Percentiles rank a stretch among this genome's conserved stretches.
Conservation (phyloP, 768 basidiomycete genomes). For the Hortiboletus flavorubellus region DNA sequence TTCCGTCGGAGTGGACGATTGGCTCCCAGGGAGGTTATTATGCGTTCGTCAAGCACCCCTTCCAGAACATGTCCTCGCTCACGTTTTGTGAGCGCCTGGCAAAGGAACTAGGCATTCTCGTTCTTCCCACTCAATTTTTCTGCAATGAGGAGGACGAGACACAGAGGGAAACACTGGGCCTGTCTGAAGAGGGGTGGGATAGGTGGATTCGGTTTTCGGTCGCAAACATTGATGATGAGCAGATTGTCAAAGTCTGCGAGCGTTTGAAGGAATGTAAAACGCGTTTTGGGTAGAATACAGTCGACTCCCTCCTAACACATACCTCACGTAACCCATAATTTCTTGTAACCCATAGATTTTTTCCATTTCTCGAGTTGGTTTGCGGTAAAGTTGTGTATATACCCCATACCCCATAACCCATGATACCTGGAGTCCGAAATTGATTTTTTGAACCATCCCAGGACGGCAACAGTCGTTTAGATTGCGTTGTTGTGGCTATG, state of each 20-base stretch:
- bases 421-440: too few species aligned
- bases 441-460: too few species aligned
- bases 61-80: slow-evolving; percentile 40
- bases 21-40: slow-evolving; percentile 72
- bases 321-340: too few species aligned
- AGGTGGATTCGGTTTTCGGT: slow-evolving; percentile 78
- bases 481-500: not conserved
- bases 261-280: slow-evolving; percentile 41
- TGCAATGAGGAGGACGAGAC: slow-evolving; percentile 13
- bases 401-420: too few species aligned
- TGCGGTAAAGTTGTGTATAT: too few species aligned
- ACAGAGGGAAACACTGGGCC: slow-evolving; percentile 21
- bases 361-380: too few species aligned
- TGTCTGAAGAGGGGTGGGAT: slow-evolving; percentile 40
- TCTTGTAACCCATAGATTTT: too few species aligned
- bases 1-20: slow-evolving; percentile 59
- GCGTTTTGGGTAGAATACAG: slow-evolving; percentile 35
- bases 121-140: slow-evolving; percentile 68
- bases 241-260: slow-evolving; percentile 49
- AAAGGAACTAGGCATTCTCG: slow-evolving; percentile 57
- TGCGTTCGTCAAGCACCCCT: slow-evolving; percentile 74
- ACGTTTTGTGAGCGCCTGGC: slow-evolving; percentile 61
- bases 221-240: slow-evolving; percentile 71
- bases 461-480: too few species aligned
- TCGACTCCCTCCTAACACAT: too few species aligned